A percentile compares a stretch with the other conserved stretches of the same genome.
phyloP scores from a whole-genome alignment of 345 rosid genomes.

The Syzygium grande region DNA sequence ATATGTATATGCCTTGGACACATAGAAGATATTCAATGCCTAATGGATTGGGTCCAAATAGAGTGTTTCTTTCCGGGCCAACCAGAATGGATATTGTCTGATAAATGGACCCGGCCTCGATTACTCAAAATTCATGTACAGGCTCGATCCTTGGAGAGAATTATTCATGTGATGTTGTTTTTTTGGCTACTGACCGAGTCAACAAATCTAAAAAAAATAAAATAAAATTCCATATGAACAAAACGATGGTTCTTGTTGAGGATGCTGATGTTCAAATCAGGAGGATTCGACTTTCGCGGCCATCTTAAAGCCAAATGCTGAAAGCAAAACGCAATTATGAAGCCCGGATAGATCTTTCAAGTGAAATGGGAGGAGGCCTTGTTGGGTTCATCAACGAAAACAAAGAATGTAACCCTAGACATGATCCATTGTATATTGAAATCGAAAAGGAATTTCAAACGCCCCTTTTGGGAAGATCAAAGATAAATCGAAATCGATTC shows the following conservation, averaged over 20 bases:
- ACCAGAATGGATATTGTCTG: not conserved
- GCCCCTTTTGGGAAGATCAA: no score
- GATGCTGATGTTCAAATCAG: rapidly evolving
- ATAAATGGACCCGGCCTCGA: not conserved
- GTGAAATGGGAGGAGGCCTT: no score
- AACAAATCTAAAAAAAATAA: not conserved
- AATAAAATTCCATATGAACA: not conserved
- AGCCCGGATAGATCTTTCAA: not conserved
- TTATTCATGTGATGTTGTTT: not conserved
- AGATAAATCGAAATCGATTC: no score
- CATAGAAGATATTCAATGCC: not conserved
- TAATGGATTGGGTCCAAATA: not conserved
- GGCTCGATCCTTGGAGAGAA: not conserved
- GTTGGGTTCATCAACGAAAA: no score
- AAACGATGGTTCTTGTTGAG: not conserved
- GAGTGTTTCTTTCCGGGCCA: not conserved
- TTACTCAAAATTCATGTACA: not conserved
- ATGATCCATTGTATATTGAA: no score
- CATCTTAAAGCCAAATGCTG: not conserved
- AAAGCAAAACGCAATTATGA: not conserved
- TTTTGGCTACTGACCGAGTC: not conserved
- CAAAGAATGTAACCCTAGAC: no score
- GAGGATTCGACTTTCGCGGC: not conserved
- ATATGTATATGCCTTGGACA: no score
- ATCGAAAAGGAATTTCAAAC: no score